A percentile compares a stretch with the other conserved stretches of the same genome.
phyloP scores from a whole-genome alignment of 352 stramenopile species.

The Phytophthora podocarpi region DNA sequence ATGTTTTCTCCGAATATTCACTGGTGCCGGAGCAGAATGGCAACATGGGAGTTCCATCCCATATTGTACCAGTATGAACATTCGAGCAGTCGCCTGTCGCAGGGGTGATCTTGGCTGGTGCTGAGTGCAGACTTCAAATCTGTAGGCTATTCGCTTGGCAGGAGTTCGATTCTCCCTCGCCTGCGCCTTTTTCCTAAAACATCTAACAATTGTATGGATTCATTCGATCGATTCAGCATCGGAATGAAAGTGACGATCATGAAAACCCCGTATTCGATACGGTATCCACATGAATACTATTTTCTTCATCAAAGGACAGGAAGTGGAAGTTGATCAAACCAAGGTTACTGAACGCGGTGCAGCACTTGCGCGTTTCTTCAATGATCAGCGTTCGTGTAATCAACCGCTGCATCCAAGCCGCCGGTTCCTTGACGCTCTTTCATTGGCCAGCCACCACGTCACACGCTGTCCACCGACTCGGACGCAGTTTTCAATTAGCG shows the following conservation, averaged over 20 bases:
- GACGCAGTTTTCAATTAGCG: slow-evolving; percentile 28
- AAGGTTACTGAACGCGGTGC: neutral
- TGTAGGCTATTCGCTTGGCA: slow-evolving; percentile 90
- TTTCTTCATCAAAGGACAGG: too few relatives aligned
- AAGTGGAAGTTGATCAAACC: neutral
- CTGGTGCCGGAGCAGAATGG: too few relatives aligned
- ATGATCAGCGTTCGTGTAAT: slow-evolving; percentile 31
- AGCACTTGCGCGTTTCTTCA: slow-evolving; percentile 21
- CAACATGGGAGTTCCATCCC: too few relatives aligned
- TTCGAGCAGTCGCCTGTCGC: slow-evolving; percentile 10
- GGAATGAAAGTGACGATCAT: neutral
- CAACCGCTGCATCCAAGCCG: slow-evolving; percentile 30
- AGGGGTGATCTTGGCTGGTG: slow-evolving; percentile 91
- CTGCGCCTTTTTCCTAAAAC: slow-evolving; percentile 67
- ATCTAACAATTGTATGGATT: slow-evolving; percentile 15
- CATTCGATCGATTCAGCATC: neutral
- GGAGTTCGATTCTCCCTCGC: slow-evolving; percentile 92
- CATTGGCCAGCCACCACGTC: slow-evolving; percentile 30
- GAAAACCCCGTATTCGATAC: too few relatives aligned
- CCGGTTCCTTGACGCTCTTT: slow-evolving; percentile 16
- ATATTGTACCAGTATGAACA: neutral
- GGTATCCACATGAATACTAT: too few relatives aligned
- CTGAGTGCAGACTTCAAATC: slow-evolving; percentile 94
- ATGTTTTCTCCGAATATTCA: too few relatives aligned
- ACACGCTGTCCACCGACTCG: slow-evolving; percentile 15